Conservation (phyloP, 2,329 filamentous ascomycete genomes). For the Pseudogymnoascus sp. region DNA sequence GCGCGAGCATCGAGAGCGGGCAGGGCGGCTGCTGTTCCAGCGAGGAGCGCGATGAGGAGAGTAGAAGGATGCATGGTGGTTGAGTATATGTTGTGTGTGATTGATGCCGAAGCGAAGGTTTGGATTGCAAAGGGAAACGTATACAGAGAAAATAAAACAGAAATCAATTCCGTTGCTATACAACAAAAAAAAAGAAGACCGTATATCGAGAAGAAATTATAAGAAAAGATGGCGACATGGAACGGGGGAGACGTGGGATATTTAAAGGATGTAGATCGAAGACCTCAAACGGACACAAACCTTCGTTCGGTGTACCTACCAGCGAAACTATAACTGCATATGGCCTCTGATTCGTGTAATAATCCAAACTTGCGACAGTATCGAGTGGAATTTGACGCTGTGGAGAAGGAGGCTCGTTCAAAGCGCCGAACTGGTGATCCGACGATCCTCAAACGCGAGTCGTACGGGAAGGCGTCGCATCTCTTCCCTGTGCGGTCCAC, state of each 20-base stretch:
- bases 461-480: not conserved
- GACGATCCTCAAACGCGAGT: constrained; percentile 4
- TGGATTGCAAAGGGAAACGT: not conserved
- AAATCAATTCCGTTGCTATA: not conserved
- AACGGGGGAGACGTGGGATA: not conserved
- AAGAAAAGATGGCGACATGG: not conserved
- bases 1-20: constrained; percentile 14
- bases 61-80: constrained; percentile 18
- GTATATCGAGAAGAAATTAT: not conserved
- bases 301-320: not conserved
- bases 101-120: not conserved
- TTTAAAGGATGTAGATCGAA: not conserved
- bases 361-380: constrained; percentile 4
- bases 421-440: not conserved
- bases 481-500: not conserved
- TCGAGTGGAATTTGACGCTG: not conserved
- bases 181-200: not conserved
- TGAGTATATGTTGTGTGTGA: constrained; percentile 22
- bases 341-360: constrained; percentile 2
- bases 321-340: not conserved
- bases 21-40: constrained; percentile 11
- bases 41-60: constrained; percentile 15
- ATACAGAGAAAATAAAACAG: constrained; percentile 8
- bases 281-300: not conserved
- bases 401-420: not conserved